These are phyloP conservation scores for Aspergillus costaricaensis DNA, from an alignment of 2,329 filamentous ascomycete species.

Conservation along the genomic window DNA sequence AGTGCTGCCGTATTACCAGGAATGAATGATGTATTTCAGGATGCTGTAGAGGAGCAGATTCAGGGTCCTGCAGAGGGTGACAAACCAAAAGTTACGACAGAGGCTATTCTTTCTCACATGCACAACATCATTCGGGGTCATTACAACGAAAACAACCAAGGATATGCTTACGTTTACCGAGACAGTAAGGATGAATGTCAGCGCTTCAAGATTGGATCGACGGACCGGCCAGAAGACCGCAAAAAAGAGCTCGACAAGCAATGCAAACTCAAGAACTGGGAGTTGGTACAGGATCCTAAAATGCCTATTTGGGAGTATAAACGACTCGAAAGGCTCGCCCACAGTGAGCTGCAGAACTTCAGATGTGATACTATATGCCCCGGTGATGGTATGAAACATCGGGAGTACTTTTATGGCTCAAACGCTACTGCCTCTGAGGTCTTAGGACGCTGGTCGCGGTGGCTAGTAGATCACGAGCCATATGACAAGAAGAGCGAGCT, in stretches of 20 bases:
- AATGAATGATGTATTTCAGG: too few species aligned
- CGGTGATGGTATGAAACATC: slow-evolving; percentile 7
- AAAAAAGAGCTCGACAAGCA: slow-evolving; percentile 10
- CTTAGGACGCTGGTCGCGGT: slow-evolving; percentile 16
- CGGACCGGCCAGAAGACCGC: slow-evolving; percentile 6
- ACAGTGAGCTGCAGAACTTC: slow-evolving; percentile 14
- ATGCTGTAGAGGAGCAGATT: background rate
- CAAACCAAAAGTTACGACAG: background rate
- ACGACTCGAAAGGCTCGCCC: slow-evolving; percentile 15
- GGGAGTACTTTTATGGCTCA: background rate
- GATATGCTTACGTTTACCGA: slow-evolving; percentile 15
- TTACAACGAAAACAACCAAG: slow-evolving; percentile 11
- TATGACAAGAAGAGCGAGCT: slow-evolving; percentile 12
- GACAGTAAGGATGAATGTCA: slow-evolving; percentile 11
- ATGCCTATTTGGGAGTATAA: slow-evolving; percentile 14
- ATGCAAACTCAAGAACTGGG: slow-evolving; percentile 10
- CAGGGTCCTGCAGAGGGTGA: background rate
- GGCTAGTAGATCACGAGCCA: slow-evolving; percentile 13
- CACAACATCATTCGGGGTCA: slow-evolving; percentile 6
- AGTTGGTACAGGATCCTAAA: background rate
- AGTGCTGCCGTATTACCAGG: background rate
- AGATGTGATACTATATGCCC: slow-evolving; percentile 9
- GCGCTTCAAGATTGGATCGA: slow-evolving; percentile 18
- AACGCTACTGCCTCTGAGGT: slow-evolving; percentile 8
- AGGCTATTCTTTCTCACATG: slow-evolving; percentile 10